These are phyloP conservation scores for Zymoseptoria ardabiliae DNA, from an alignment of 2,329 filamentous ascomycete genomes.

Conservation along the genomic window DNA sequence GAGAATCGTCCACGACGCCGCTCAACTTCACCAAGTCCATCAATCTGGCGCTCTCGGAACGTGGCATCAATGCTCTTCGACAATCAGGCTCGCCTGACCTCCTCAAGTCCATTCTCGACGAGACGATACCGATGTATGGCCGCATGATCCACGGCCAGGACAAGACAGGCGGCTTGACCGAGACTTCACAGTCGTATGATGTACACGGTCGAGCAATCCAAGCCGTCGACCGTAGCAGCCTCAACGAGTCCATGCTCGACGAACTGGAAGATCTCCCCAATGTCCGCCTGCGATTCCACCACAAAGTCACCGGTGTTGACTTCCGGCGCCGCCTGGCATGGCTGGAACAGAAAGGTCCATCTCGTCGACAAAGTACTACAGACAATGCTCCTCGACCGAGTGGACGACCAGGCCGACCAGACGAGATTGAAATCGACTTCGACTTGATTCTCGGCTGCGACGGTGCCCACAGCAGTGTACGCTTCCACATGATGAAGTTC, in stretches of 20 bases:
- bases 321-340: slow-evolving; percentile 73
- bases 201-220: slow-evolving; percentile 75
- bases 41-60: slow-evolving; percentile 88
- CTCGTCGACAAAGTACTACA: slow-evolving; percentile 12
- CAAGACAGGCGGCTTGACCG: slow-evolving; percentile 59
- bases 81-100: slow-evolving; percentile 60
- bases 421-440: slow-evolving; percentile 76
- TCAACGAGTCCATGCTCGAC: slow-evolving; percentile 80
- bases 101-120: slow-evolving; percentile 63
- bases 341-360: slow-evolving; percentile 56
- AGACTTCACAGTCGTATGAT: slow-evolving; percentile 84
- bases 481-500: slow-evolving; percentile 95
- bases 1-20: slow-evolving; percentile 72
- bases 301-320: slow-evolving; percentile 86
- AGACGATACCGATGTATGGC: slow-evolving; percentile 87
- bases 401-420: slow-evolving; percentile 17
- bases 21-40: slow-evolving; percentile 98
- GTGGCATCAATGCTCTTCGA: slow-evolving; percentile 81
- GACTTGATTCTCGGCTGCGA: slow-evolving; percentile 93
- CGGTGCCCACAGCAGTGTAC: slow-evolving; percentile 83
- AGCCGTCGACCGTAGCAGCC: slow-evolving; percentile 72
- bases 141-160: slow-evolving; percentile 85
- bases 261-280: slow-evolving; percentile 77
- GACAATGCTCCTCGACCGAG: slow-evolving; percentile 15
- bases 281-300: slow-evolving; percentile 84